phyloP scores from a whole-genome alignment of 2,329 filamentous ascomycete species.

The Diaporthe ilicicola region DNA sequence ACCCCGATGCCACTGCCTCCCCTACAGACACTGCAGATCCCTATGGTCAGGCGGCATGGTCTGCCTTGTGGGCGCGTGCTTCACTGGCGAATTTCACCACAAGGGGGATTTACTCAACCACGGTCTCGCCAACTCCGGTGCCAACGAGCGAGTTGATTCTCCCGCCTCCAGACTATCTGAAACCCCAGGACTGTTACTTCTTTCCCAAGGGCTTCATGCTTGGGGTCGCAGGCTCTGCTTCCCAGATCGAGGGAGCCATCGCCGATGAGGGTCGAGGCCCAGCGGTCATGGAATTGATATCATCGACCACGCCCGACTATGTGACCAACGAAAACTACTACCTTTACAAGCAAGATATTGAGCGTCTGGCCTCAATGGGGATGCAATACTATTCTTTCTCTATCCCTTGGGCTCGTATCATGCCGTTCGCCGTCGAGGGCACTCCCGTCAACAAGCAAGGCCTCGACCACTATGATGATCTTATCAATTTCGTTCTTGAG shows the following conservation, averaged over 20 bases:
- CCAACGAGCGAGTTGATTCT: slow-evolving; percentile 63
- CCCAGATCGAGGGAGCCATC: slow-evolving; percentile 56
- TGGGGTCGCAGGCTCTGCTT: slow-evolving; percentile 58
- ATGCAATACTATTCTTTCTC: slow-evolving; percentile 61
- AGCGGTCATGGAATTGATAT: slow-evolving; percentile 50
- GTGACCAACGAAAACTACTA: slow-evolving; percentile 62
- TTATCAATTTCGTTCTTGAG: slow-evolving; percentile 58
- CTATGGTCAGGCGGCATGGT: slow-evolving; percentile 50
- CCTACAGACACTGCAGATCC: slow-evolving; percentile 45
- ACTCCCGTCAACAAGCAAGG: slow-evolving; percentile 61
- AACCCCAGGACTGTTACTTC: slow-evolving; percentile 55
- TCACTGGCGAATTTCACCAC: slow-evolving; percentile 46
- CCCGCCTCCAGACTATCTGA: slow-evolving; percentile 61
- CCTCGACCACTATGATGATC: slow-evolving; percentile 62
- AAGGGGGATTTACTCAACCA: slow-evolving; percentile 8
- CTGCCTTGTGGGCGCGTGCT: slow-evolving; percentile 45
- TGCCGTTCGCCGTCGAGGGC: slow-evolving; percentile 59
- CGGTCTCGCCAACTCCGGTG: slow-evolving; percentile 40
- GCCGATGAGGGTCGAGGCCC: slow-evolving; percentile 53
- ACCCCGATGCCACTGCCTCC: slow-evolving; percentile 44
- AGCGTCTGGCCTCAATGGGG: slow-evolving; percentile 59
- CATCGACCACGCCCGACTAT: slow-evolving; percentile 40
- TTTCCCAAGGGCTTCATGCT: slow-evolving; percentile 58
- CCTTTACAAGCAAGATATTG: slow-evolving; percentile 65
- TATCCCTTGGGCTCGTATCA: slow-evolving; percentile 60